Evolutionary conservation across 352 stramenopile genomes (phyloP).

Genomic region (Phytophthora ohioensis): DNA sequence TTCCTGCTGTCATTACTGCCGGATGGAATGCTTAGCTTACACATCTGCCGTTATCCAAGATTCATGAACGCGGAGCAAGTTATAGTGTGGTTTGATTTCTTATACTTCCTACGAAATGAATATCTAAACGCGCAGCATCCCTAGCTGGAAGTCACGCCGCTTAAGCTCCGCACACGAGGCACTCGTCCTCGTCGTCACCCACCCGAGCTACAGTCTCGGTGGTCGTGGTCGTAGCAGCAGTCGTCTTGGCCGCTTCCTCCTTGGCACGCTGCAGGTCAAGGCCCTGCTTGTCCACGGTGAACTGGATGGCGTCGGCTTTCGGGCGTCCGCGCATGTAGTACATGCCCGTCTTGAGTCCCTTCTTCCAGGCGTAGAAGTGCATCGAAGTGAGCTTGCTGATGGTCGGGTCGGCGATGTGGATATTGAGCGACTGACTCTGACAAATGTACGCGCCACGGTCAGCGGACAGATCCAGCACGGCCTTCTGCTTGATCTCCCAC

Average conservation of each 20-base stretch:
- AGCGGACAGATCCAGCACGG: slow-evolving; percentile 97
- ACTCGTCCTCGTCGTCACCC: slow-evolving; percentile 81
- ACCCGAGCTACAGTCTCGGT: slow-evolving; percentile 53
- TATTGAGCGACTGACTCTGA: slow-evolving; percentile 98
- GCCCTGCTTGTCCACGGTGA: slow-evolving; percentile 98
- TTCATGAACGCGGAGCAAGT: not conserved
- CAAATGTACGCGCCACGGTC: slow-evolving; percentile 99
- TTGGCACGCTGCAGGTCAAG: slow-evolving; percentile 57
- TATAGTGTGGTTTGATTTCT: slow-evolving; percentile 17
- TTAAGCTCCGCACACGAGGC: slow-evolving; percentile 82
- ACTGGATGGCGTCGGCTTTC: slow-evolving; percentile 99
- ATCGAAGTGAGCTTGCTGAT: slow-evolving; percentile 99
- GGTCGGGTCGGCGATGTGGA: slow-evolving; percentile 99
- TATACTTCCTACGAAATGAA: slow-evolving; percentile 29
- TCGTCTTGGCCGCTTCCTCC: slow-evolving; percentile 28
- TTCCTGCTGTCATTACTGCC: slow-evolving; percentile 6
- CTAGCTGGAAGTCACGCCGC: not conserved
- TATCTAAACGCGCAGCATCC: slow-evolving; percentile 17
- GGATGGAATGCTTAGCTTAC: not conserved
- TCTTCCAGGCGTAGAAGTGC: slow-evolving; percentile 99
- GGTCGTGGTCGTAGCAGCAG: slow-evolving; percentile 16
- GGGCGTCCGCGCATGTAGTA: slow-evolving; percentile 99
- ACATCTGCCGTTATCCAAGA: not conserved
- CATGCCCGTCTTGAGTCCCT: slow-evolving; percentile 99
- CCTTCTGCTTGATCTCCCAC: slow-evolving; percentile 99